Evolutionary conservation across 441 rosid species (phyloP).

Genomic region (Hypseocharis bilobata): DNA sequence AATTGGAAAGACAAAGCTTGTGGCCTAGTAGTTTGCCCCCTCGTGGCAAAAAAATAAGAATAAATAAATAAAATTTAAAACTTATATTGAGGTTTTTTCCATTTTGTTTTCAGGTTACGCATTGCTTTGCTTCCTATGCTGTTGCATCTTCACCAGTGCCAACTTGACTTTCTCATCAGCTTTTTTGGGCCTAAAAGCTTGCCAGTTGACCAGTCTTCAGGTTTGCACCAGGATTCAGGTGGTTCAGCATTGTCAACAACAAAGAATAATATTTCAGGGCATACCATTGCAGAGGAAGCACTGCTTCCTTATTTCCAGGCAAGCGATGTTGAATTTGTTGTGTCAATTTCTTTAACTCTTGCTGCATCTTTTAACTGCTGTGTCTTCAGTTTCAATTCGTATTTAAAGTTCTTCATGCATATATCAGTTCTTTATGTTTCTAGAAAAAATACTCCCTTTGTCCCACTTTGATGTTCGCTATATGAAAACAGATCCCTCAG

Average conservation of each 20-base stretch:
- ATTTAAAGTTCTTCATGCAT: neutral
- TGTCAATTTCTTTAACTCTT: conserved; percentile 7
- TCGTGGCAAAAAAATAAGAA: too few relatives aligned
- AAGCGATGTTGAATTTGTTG: conserved; percentile 19
- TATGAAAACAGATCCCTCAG: too few relatives aligned
- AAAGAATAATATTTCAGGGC: conserved; percentile 32
- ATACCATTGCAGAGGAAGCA: conserved; percentile 63
- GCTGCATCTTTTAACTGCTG: conserved; percentile 3
- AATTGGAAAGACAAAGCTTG: too few relatives aligned
- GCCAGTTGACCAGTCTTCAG: conserved; percentile 36
- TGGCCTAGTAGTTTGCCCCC: too few relatives aligned
- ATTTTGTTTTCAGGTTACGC: conserved; percentile 48
- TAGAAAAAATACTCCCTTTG: too few relatives aligned
- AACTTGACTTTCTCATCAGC: conserved; percentile 76
- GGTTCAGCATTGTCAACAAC: conserved; percentile 28
- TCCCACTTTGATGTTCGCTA: too few relatives aligned
- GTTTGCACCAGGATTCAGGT: conserved; percentile 31
- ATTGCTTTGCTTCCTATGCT: conserved; percentile 71
- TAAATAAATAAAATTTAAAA: too few relatives aligned
- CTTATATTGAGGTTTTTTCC: too few relatives aligned
- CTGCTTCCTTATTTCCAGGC: conserved; percentile 98
- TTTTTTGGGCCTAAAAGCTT: conserved; percentile 58
- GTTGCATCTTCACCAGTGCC: conserved; percentile 93
- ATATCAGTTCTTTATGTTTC: too few relatives aligned
- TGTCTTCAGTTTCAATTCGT: conserved; percentile 7